Evolutionary conservation across 1,284 basidiomycete species (phyloP).

Genomic region (Marasmius fiardii): DNA sequence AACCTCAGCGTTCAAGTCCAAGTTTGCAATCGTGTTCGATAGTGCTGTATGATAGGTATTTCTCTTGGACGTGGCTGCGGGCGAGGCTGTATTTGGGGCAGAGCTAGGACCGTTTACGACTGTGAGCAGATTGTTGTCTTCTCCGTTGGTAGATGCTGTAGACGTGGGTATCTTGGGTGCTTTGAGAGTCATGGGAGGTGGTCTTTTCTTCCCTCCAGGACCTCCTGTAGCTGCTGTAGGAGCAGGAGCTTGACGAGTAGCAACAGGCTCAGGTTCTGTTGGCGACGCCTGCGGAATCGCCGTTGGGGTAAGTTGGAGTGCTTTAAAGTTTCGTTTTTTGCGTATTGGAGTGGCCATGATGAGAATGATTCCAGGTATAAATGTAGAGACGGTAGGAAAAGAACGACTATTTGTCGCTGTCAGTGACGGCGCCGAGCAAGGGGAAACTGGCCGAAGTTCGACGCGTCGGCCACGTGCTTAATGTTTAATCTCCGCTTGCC

Average conservation of each 20-base stretch:
- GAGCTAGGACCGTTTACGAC: conserved; percentile 35
- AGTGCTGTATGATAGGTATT: conserved; percentile 71
- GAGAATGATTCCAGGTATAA: neutral
- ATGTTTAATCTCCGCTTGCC: neutral
- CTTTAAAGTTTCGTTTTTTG: conserved; percentile 16
- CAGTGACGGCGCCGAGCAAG: neutral
- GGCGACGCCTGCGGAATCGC: conserved; percentile 6
- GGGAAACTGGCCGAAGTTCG: neutral
- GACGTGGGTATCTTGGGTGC: conserved; percentile 39
- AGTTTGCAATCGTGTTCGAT: conserved; percentile 69
- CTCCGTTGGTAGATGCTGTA: conserved; percentile 30
- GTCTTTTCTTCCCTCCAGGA: conserved; percentile 42
- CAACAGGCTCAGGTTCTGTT: conserved; percentile 14
- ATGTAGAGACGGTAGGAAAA: neutral
- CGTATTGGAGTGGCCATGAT: conserved; percentile 13
- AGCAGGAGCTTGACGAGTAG: conserved; percentile 13
- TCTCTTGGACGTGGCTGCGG: conserved; percentile 39
- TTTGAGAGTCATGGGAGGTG: conserved; percentile 54
- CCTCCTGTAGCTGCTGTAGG: conserved; percentile 10
- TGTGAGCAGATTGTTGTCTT: conserved; percentile 32
- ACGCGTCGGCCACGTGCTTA: neutral
- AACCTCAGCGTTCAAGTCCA: conserved; percentile 73
- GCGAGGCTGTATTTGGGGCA: conserved; percentile 32
- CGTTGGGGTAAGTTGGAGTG: conserved; percentile 5
- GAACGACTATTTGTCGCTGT: neutral